These are phyloP conservation scores for Salix caprea DNA, from an alignment of 345 rosid species.

Conservation along the genomic window DNA sequence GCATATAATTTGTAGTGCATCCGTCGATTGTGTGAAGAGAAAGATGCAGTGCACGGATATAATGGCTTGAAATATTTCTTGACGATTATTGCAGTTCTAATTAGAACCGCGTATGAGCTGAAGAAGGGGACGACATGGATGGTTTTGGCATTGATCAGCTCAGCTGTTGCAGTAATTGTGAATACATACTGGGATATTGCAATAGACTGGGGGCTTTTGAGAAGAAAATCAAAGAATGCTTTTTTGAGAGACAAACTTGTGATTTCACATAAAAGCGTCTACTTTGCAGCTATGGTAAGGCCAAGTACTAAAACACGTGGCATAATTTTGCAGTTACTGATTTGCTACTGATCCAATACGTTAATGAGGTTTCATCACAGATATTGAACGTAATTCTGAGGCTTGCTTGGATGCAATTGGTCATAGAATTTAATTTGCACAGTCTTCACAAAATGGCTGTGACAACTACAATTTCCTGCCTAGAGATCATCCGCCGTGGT, in stretches of 20 bases:
- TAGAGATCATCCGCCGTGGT: conserved; percentile 62
- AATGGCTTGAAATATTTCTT: conserved; percentile 57
- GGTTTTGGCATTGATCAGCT: conserved; percentile 58
- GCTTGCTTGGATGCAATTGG: conserved; percentile 64
- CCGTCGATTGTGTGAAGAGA: conserved; percentile 55
- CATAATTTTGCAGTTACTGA: too few relatives aligned
- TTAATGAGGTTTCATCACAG: conserved; percentile 25
- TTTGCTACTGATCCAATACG: neutral
- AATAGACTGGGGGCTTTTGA: conserved; percentile 71
- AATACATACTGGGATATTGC: conserved; percentile 70
- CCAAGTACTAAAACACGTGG: neutral
- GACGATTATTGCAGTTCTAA: conserved; percentile 57
- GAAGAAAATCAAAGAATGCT: conserved; percentile 52
- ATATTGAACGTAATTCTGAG: conserved; percentile 50
- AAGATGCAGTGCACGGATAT: conserved; percentile 47
- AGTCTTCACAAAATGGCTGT: conserved; percentile 44
- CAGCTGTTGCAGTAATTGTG: conserved; percentile 42
- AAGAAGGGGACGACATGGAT: conserved; percentile 54
- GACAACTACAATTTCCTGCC: conserved; percentile 43
- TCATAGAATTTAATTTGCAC: conserved; percentile 46
- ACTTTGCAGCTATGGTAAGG: conserved; percentile 64
- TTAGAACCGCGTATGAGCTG: conserved; percentile 54
- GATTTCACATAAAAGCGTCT: conserved; percentile 57
- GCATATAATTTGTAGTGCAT: conserved; percentile 40
- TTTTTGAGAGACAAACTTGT: conserved; percentile 60